phyloP scores from a whole-genome alignment of 192 early-diverging fungal species.

The Entophlyctis luteolus region DNA sequence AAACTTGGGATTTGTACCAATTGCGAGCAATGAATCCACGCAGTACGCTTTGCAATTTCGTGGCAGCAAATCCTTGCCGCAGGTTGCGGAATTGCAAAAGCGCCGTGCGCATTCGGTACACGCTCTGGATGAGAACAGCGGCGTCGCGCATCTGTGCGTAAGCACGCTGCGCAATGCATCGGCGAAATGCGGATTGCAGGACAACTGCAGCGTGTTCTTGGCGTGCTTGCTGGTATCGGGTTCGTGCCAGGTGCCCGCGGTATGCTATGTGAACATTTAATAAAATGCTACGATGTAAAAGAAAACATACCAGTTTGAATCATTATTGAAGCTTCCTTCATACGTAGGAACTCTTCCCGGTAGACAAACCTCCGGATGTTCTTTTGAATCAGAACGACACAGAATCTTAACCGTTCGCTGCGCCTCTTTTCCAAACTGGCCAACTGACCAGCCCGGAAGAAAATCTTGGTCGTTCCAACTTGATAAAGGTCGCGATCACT shows the following conservation, averaged over 20 bases:
- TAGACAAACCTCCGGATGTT: slow-evolving; percentile 71
- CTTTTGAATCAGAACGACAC: slow-evolving; percentile 86
- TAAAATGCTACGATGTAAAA: slow-evolving; percentile 10
- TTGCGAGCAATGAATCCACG: slow-evolving; percentile 64
- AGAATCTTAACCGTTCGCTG: slow-evolving; percentile 72
- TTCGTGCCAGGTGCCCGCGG: slow-evolving; percentile 64
- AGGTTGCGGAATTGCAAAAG: slow-evolving; percentile 46
- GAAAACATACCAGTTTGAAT: slow-evolving; percentile 48
- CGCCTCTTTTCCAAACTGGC: slow-evolving; percentile 88
- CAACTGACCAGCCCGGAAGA: slow-evolving; percentile 95
- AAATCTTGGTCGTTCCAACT: slow-evolving; percentile 91
- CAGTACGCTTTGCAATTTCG: slow-evolving; percentile 69
- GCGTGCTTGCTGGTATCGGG: slow-evolving; percentile 50
- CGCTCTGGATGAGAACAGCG: slow-evolving; percentile 43
- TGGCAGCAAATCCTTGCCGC: slow-evolving; percentile 65
- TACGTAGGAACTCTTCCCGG: slow-evolving; percentile 26
- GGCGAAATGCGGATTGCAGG: slow-evolving; percentile 66
- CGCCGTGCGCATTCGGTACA: slow-evolving; percentile 51
- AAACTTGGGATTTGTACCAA: slow-evolving; percentile 49
- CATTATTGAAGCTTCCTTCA: slow-evolving; percentile 49
- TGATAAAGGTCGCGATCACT: slow-evolving; percentile 82
- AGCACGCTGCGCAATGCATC: slow-evolving; percentile 44
- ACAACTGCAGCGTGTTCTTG: slow-evolving; percentile 65
- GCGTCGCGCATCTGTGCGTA: slow-evolving; percentile 29
- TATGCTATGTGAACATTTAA: slow-evolving; percentile 32